Conservation (phyloP, 495 filamentous ascomycete genomes). For the Aspergillus ostianus region DNA sequence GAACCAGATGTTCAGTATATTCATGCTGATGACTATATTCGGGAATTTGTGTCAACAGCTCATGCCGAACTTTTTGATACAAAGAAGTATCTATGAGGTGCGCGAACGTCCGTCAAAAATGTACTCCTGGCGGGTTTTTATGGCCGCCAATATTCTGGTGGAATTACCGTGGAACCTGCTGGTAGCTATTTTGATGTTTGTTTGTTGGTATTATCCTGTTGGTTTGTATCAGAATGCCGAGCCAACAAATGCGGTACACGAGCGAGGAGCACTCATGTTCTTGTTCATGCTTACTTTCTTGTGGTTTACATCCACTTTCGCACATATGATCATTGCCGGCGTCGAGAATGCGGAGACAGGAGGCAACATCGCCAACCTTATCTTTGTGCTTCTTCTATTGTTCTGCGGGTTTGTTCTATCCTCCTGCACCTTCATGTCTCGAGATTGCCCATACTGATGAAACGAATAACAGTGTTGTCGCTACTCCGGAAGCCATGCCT, state of each 20-base stretch:
- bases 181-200: slow-evolving; percentile 53
- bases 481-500: slow-evolving; percentile 3
- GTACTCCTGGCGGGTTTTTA: slow-evolving; percentile 74
- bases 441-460: neutral
- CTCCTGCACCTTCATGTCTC: neutral
- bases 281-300: slow-evolving; percentile 28
- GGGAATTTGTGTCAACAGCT: slow-evolving; percentile 69
- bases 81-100: slow-evolving; percentile 72
- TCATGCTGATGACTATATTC: slow-evolving; percentile 75
- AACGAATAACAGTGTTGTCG: slow-evolving; percentile 13
- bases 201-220: slow-evolving; percentile 59
- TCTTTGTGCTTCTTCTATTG: slow-evolving; percentile 49
- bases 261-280: slow-evolving; percentile 50
- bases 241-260: slow-evolving; percentile 32
- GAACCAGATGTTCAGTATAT: slow-evolving; percentile 80
- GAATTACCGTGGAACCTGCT: slow-evolving; percentile 66
- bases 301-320: slow-evolving; percentile 48
- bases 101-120: slow-evolving; percentile 77
- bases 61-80: slow-evolving; percentile 62
- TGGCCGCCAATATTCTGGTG: slow-evolving; percentile 62
- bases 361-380: slow-evolving; percentile 39
- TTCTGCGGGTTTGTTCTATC: slow-evolving; percentile 37
- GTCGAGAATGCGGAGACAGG: slow-evolving; percentile 37
- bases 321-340: slow-evolving; percentile 43
- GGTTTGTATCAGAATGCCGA: slow-evolving; percentile 52